A percentile compares a stretch with the other conserved stretches of the same genome.
These are phyloP conservation scores for Phylloporus arenicola DNA, from an alignment of 768 basidiomycete genomes.

Conservation along the genomic window DNA sequence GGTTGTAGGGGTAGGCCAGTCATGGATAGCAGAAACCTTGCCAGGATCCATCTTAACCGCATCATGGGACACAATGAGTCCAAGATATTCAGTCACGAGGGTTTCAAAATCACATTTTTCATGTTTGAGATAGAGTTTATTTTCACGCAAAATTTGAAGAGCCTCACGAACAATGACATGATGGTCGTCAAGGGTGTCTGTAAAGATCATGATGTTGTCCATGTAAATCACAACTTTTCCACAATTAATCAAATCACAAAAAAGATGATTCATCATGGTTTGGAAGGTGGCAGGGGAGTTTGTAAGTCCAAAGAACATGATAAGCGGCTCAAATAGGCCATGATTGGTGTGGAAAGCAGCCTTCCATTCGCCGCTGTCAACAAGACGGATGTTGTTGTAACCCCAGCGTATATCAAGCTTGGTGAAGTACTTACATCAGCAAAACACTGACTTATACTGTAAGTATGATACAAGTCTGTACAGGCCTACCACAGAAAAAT, in stretches of 20 bases:
- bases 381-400: not conserved
- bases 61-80: accelerated
- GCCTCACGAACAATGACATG: not conserved
- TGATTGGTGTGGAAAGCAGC: not conserved
- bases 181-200: conserved; percentile 22
- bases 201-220: conserved; percentile 20
- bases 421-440: not conserved
- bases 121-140: conserved; percentile 1
- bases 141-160: not conserved
- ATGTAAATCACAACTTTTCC: not conserved
- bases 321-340: not conserved
- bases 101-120: not conserved
- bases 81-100: not conserved
- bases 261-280: not conserved
- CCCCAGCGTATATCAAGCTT: not conserved
- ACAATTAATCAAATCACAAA: not conserved
- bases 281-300: not conserved
- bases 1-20: too few relatives aligned
- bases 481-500: too few relatives aligned
- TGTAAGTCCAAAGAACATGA: not conserved
- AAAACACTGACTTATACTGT: too few relatives aligned
- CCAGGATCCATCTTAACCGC: not conserved
- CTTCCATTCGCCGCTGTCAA: not conserved
- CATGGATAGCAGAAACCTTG: not conserved
- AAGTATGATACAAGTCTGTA: too few relatives aligned